Evolutionary conservation across 2,329 filamentous ascomycete species (phyloP).

Genomic region (Nemania sp.): DNA sequence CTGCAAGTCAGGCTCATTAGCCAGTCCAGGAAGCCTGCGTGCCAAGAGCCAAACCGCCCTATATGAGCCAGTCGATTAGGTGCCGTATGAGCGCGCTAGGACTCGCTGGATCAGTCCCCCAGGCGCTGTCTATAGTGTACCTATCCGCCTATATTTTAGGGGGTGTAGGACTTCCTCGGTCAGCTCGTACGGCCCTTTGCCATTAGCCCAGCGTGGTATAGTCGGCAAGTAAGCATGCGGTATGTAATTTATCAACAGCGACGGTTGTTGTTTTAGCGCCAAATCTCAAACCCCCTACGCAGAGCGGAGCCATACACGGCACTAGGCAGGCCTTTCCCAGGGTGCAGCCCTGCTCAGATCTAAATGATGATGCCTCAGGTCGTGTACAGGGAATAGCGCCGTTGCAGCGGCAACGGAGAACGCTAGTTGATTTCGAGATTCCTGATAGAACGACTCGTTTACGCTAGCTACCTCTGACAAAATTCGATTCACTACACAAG

Average conservation of each 20-base stretch:
- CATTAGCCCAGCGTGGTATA: background rate
- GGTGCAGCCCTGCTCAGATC: slow-evolving; percentile 14
- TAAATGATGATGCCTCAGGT: background rate
- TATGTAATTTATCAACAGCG: slow-evolving; percentile 3
- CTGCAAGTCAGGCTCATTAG: slow-evolving; percentile 23
- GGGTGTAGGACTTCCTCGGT: background rate
- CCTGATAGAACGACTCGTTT: slow-evolving; percentile 1
- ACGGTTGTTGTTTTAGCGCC: slow-evolving; percentile 21
- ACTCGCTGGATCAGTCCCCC: slow-evolving; percentile 8
- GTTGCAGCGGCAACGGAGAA: background rate
- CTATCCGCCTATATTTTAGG: too few relatives aligned
- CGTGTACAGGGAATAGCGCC: background rate
- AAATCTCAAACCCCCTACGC: slow-evolving; percentile 14
- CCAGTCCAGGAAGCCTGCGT: slow-evolving; percentile 12
- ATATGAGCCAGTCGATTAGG: background rate
- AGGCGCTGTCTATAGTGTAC: background rate
- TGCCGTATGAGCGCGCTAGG: too few relatives aligned
- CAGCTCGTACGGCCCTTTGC: slow-evolving; percentile 1
- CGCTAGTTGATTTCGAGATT: slow-evolving; percentile 8
- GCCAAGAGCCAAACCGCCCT: slow-evolving; percentile 21
- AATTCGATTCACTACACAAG: too few relatives aligned
- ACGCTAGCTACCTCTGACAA: too few relatives aligned
- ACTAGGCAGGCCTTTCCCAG: slow-evolving; percentile 1
- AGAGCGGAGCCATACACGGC: slow-evolving; percentile 7
- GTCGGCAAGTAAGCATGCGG: background rate